Conservation (phyloP, 1,139 yeast genomes). For the Candida frijolesensis region DNA sequence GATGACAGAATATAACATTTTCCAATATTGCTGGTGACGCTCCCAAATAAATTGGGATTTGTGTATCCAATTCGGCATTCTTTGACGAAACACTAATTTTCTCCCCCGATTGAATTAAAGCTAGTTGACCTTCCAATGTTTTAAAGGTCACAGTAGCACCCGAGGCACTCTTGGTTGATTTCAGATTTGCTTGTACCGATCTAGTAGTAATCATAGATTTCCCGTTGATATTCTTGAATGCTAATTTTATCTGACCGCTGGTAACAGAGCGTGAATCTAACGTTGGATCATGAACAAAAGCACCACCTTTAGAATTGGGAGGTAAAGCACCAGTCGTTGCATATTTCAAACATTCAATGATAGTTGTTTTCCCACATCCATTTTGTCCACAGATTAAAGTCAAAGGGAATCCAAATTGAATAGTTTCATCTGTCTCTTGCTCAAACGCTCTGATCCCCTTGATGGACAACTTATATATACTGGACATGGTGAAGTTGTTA, state of each 20-base stretch:
- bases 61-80: constrained; percentile 81
- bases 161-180: constrained; percentile 21
- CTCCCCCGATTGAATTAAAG: constrained; percentile 65
- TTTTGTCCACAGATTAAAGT: constrained; percentile 95
- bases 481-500: constrained; percentile 49
- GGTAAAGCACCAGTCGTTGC: constrained; percentile 97
- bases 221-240: constrained; percentile 75
- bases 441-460: constrained; percentile 92
- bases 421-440: constrained; percentile 77
- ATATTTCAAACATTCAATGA: constrained; percentile 90
- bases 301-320: constrained; percentile 95
- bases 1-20: constrained; percentile 95
- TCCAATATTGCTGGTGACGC: constrained; percentile 87
- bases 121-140: constrained; percentile 86
- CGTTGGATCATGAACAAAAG: constrained; percentile 93
- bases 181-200: constrained; percentile 74
- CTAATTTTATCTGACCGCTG: constrained; percentile 86
- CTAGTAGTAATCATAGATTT: constrained; percentile 84
- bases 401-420: constrained; percentile 87
- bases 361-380: constrained; percentile 98
- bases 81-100: constrained; percentile 78
- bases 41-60: constrained; percentile 81
- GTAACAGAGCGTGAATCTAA: constrained; percentile 76
- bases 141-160: constrained; percentile 67
- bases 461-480: constrained; percentile 75